A percentile compares a stretch with the other conserved stretches of the same genome.
Conservation (phyloP, 495 filamentous ascomycete species). For the Aspergillus carlsbadensis region DNA sequence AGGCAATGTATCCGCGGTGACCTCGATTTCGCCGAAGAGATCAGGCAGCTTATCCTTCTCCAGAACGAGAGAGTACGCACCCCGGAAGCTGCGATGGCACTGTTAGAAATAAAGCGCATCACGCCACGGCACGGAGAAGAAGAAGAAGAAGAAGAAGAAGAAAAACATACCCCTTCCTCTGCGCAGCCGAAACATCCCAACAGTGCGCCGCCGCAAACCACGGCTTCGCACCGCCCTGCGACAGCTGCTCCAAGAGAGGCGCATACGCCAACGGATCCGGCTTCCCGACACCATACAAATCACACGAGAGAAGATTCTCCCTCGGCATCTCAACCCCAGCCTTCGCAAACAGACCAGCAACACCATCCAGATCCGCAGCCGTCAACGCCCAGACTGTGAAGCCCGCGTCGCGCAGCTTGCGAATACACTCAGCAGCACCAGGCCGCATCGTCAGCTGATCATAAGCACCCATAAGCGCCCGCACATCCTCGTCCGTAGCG, state of each 20-base stretch:
- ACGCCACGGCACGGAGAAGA: no score
- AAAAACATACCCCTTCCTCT: slow-evolving; percentile 26
- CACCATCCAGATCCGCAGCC: slow-evolving; percentile 34
- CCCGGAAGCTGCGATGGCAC: no score
- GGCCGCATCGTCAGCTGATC: slow-evolving; percentile 26
- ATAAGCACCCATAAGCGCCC: slow-evolving; percentile 27
- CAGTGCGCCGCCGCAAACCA: slow-evolving; percentile 41
- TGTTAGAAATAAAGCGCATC: no score
- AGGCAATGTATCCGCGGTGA: no score
- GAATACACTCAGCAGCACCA: slow-evolving; percentile 31
- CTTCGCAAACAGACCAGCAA: slow-evolving; percentile 35
- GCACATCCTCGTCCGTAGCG: slow-evolving; percentile 31
- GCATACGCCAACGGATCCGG: slow-evolving; percentile 29
- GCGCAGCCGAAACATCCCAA: slow-evolving; percentile 38
- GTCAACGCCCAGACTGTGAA: slow-evolving; percentile 46
- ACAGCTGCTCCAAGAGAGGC: slow-evolving; percentile 25
- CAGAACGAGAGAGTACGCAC: no score
- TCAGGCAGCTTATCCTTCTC: no score
- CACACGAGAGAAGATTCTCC: slow-evolving; percentile 37
- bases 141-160: no score
- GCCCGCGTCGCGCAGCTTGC: slow-evolving; percentile 35
- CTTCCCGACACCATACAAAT: slow-evolving; percentile 30
- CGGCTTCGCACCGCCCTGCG: slow-evolving; percentile 15
- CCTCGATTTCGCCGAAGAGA: no score
- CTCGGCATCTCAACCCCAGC: slow-evolving; percentile 35